Evolutionary conservation across 352 stramenopile genomes (phyloP).

Genomic region (Pilasporangium apinafurcum): DNA sequence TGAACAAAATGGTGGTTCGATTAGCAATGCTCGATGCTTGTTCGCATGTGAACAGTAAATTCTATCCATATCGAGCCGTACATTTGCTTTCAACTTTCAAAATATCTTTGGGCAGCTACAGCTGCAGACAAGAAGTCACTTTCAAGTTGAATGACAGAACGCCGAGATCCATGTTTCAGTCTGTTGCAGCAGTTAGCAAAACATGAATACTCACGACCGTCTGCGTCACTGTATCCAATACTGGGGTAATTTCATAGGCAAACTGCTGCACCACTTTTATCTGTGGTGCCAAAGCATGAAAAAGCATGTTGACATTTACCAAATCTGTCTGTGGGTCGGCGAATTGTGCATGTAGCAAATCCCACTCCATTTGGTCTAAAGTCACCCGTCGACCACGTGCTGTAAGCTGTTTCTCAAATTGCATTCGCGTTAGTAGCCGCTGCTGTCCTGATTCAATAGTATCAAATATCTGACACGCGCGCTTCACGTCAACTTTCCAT

Average conservation of each 20-base stretch:
- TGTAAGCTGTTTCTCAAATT: constrained; percentile 36
- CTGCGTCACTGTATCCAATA: constrained; percentile 51
- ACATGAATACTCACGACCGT: constrained; percentile 47
- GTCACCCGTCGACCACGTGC: constrained; percentile 15
- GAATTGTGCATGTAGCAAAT: constrained; percentile 35
- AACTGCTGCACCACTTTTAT: constrained; percentile 23
- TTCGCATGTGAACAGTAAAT: too few relatives aligned
- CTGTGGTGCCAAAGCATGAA: constrained; percentile 23
- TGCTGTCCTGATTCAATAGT: constrained; percentile 12
- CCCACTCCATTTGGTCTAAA: constrained; percentile 34
- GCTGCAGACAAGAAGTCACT: too few relatives aligned
- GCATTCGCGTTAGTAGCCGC: constrained; percentile 16
- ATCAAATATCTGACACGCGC: constrained; percentile 21
- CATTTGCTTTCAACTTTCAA: too few relatives aligned
- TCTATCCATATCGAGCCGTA: too few relatives aligned
- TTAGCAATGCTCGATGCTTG: too few relatives aligned
- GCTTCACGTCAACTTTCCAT: constrained; percentile 36
- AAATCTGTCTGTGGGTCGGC: constrained; percentile 25
- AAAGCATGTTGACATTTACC: constrained; percentile 30
- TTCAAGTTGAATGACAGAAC: too few relatives aligned
- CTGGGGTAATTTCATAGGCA: constrained; percentile 43
- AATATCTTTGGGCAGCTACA: too few relatives aligned
- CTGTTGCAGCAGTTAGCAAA: constrained; percentile 27
- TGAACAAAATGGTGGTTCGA: too few relatives aligned
- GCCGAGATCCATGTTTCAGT: too few relatives aligned